Evolutionary conservation across 441 rosid species (phyloP), one percentile per base, ranked within the genome.

Genomic region (Aquilaria agallochum): DNA sequence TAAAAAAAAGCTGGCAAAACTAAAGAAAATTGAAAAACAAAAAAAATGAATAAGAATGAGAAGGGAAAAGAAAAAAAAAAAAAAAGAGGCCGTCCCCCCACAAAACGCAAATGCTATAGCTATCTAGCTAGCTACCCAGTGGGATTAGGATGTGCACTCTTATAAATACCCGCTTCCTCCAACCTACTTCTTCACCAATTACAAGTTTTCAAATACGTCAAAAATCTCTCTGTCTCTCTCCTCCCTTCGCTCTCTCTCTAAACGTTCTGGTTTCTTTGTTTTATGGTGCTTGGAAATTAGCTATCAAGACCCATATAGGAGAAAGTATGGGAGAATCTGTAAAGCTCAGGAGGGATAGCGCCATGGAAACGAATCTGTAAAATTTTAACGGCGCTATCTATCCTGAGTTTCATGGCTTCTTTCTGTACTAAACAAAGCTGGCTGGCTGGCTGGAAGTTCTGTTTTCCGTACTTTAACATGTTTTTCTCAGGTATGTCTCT

Each of bases 271-370:
- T 31, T 55, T 46, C 42, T 36, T 36, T 36, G 42, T 36, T 36
- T 34, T 3, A 3, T 5, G 59, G 31, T 33, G 50, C 40, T 13
- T 36, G 5, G 4, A 3, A 3, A 34, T 34, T 3, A 3, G 6
- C 40, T 3, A 36, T 8, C 5, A 36, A 5, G 42, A 36, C 2
- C 9, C 40, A 50, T 31, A 20, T 15, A 15, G 53, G 50, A 60
- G 13, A 42, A 20, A 67, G 80, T 72, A 48, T 56, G 72, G 76
- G 69, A 78, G 77, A 77, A 74, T 75, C 85, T 59, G 73, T 77
- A 70, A 80, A 86, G 78, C 92, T 83, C 87, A 85, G 88, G 86
- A 85, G 83, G 91, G 91, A 85, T 83, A 85, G 88, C 91, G 91
- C 84, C 86, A 55, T 49, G 1, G 40, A 13, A 15, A 30, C 31